A percentile compares a stretch with the other conserved stretches of the same genome.
Evolutionary conservation across 768 basidiomycete species (phyloP).

Genomic region (Hysterangium stoloniferum): DNA sequence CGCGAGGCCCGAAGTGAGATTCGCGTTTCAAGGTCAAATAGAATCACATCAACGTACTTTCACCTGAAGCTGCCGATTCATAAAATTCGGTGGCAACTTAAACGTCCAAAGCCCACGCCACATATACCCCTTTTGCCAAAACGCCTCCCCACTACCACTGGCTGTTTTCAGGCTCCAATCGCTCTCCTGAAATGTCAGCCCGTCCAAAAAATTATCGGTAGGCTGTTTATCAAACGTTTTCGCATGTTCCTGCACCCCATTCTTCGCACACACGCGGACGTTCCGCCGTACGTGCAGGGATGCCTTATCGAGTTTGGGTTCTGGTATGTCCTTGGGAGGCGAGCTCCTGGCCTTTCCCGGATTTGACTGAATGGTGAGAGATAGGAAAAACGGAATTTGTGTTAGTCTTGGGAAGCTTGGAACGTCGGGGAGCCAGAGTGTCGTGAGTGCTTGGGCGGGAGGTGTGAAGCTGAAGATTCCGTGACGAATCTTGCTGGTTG

Average conservation of each 20-base stretch:
- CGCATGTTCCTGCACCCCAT: not conserved
- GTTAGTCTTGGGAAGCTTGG: not conserved
- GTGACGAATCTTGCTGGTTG: not conserved
- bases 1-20: not conserved
- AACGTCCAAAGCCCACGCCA: slow-evolving; percentile 3
- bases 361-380: not conserved
- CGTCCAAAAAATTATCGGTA: slow-evolving; percentile 6
- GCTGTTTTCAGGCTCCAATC: not conserved
- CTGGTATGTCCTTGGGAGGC: not conserved
- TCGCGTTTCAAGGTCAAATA: not conserved
- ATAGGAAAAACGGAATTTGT: slow-evolving; percentile 6
- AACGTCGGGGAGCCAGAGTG: slow-evolving; percentile 3
- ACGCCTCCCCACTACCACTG: no score
- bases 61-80: not conserved
- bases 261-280: not conserved
- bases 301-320: not conserved
- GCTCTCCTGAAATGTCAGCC: not conserved
- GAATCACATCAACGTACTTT: not conserved
- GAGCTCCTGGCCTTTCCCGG: not conserved
- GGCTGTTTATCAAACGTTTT: not conserved
- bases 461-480: not conserved
- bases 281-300: not conserved
- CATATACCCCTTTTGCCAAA: slow-evolving; percentile 7
- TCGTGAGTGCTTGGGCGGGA: not conserved
- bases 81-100: slow-evolving; percentile 4